Conservation (phyloP, 192 early-diverging fungal species). For the Coemansia sp. region DNA sequence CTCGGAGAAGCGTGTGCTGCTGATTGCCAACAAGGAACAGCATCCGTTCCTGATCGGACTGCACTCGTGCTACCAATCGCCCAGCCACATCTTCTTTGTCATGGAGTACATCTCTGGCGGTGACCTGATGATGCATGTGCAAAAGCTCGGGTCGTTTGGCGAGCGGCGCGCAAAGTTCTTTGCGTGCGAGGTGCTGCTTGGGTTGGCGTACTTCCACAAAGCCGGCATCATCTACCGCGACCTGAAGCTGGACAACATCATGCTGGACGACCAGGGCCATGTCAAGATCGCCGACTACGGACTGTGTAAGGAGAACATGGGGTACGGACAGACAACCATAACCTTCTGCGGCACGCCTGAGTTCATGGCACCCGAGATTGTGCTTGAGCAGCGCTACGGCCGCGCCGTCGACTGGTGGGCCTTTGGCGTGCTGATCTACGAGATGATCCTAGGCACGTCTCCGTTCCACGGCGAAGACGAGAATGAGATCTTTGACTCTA, state of each 20-base stretch:
- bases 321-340: conserved; percentile 80
- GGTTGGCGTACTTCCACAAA: conserved; percentile 94
- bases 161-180: conserved; percentile 95
- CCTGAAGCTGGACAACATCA: conserved; percentile 95
- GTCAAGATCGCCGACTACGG: conserved; percentile 99
- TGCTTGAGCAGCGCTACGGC: conserved; percentile 91
- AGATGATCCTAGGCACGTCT: conserved; percentile 89
- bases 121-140: conserved; percentile 99
- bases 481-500: conserved; percentile 98
- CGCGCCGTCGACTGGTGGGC: conserved; percentile 99
- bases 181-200: conserved; percentile 92
- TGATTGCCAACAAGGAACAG: conserved; percentile 83
- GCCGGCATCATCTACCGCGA: conserved; percentile 95
- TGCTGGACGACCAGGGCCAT: conserved; percentile 88
- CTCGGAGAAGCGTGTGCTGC: conserved; percentile 93
- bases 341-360: conserved; percentile 99
- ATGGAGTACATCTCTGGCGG: conserved; percentile 98
- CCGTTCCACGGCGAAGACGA: conserved; percentile 96
- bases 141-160: conserved; percentile 83
- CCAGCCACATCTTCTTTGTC: conserved; percentile 94
- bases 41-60: conserved; percentile 96
- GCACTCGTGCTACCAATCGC: conserved; percentile 96
- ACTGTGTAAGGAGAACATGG: conserved; percentile 96
- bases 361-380: conserved; percentile 99
- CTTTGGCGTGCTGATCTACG: conserved; percentile 81